Base-by-base conservation (phyloP, 2,329 filamentous ascomycete species). In the Pseudogymnoascus sp. region DNA sequence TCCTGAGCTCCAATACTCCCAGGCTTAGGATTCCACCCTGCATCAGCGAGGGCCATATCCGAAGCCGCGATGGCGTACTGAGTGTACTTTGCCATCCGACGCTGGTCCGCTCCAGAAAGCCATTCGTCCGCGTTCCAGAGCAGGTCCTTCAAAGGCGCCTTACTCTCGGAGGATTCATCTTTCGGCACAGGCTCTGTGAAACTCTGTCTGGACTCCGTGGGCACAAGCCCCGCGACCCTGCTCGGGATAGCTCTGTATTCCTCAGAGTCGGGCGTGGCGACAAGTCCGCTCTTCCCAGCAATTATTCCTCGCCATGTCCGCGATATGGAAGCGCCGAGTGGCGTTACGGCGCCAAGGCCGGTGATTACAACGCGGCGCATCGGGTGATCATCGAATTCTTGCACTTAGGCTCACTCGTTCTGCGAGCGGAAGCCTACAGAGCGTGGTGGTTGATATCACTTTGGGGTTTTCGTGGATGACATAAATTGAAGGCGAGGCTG, bases 11-110 rank as follows among this genome's bases (percentile, higher is more conserved):
- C 84, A 23, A 86, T 81, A 59, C 82, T 69, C 28, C 60, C 71
- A n/a, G 61, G 25, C 7, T 66, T 61, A 42, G 73, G 73, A 63
- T 65, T 79, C 91, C 93, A 97, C 1, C 82, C 85, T 0, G 93
- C 89, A 78, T 97, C 91, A 28, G 84, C 76, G 61, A 99, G 79
- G 0, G 95, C 95, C 82, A 97, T 95, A 60, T 91, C 84, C 0
- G 91, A 84, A 2, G 93, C 91, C 11, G 90, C 91, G 72, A 96
- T 82, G 12, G 93, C 93, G 78, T 96, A 97, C 75, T 97, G 93
- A 3, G 92, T 85, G 73, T 97, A 97, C 23, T 80, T 82, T n/a
- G 95, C 92, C 87, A 96, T 96, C 71, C 91, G 89, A 4, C 92
- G 85, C 71, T 84, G 81, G 64, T 87, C 84, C 1, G 79, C 73